These are phyloP conservation scores for Annulohypoxylon maeteangense DNA, from an alignment of 495 filamentous ascomycete species.

Conservation along the genomic window DNA sequence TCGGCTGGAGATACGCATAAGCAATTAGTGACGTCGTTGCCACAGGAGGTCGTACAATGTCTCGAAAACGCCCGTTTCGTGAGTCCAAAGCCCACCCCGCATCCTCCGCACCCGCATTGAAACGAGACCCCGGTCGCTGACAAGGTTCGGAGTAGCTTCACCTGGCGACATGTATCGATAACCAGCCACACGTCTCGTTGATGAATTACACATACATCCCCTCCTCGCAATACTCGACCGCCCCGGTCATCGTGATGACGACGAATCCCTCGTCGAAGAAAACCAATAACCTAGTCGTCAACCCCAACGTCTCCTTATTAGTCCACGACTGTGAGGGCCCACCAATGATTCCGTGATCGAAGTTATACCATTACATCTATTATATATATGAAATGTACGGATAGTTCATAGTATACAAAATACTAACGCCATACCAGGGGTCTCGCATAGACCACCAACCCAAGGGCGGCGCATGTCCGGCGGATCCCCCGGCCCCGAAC, in stretches of 20 bases:
- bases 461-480: slow-evolving; percentile 66
- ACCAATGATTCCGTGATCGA: background rate
- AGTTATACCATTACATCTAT: background rate
- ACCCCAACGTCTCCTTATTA: slow-evolving; percentile 91
- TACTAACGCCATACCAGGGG: slow-evolving; percentile 57
- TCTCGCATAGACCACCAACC: slow-evolving; percentile 90
- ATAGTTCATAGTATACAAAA: background rate
- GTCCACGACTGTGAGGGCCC: slow-evolving; percentile 83
- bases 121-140: slow-evolving; percentile 2
- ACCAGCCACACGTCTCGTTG: slow-evolving; percentile 91
- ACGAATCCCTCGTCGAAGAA: slow-evolving; percentile 90
- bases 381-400: background rate
- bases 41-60: slow-evolving; percentile 85
- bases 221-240: slow-evolving; percentile 74
- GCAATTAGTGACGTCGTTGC: slow-evolving; percentile 73
- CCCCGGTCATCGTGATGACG: slow-evolving; percentile 91
- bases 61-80: slow-evolving; percentile 96
- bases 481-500: slow-evolving; percentile 71
- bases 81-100: slow-evolving; percentile 43
- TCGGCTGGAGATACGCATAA: slow-evolving; percentile 77
- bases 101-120: slow-evolving; percentile 8
- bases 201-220: slow-evolving; percentile 99
- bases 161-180: slow-evolving; percentile 85
- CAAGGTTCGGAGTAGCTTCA: slow-evolving; percentile 73
- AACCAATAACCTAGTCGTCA: slow-evolving; percentile 83